Evolutionary conservation across 805 yeast species (phyloP).

Genomic region (Teunomyces tritomae): DNA sequence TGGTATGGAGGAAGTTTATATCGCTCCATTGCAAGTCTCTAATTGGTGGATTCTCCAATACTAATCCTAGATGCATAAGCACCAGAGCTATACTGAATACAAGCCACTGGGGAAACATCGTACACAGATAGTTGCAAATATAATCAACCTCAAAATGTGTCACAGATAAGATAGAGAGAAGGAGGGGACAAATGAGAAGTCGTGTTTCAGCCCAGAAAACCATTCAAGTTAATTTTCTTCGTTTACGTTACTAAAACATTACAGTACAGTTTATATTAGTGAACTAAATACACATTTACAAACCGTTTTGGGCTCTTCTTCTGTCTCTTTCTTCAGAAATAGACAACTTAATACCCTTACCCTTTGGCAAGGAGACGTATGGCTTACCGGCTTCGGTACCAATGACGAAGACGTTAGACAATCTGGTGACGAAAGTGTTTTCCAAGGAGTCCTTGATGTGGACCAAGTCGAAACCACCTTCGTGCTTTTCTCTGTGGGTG

Average conservation of each 20-base stretch:
- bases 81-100: background rate
- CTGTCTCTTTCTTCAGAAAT: conserved; percentile 45
- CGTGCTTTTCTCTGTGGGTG: conserved; percentile 43
- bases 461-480: conserved; percentile 43
- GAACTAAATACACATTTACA: conserved; percentile 18
- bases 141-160: background rate
- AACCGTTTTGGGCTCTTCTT: conserved; percentile 42
- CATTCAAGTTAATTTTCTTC: background rate
- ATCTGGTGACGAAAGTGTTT: conserved; percentile 43
- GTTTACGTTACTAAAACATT: background rate
- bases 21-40: conserved; percentile 66
- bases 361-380: conserved; percentile 41
- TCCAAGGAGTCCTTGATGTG: conserved; percentile 42
- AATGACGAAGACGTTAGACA: conserved; percentile 39
- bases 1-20: conserved; percentile 85
- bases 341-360: conserved; percentile 44
- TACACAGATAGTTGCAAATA: background rate
- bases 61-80: background rate
- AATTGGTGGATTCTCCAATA: background rate
- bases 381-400: conserved; percentile 44
- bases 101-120: background rate
- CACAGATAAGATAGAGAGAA: background rate
- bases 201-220: background rate
- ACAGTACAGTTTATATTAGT: background rate
- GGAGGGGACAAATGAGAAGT: background rate